phyloP scores from a whole-genome alignment of 371 early-diverging fungal species.

The Catenaria anguillulae region DNA sequence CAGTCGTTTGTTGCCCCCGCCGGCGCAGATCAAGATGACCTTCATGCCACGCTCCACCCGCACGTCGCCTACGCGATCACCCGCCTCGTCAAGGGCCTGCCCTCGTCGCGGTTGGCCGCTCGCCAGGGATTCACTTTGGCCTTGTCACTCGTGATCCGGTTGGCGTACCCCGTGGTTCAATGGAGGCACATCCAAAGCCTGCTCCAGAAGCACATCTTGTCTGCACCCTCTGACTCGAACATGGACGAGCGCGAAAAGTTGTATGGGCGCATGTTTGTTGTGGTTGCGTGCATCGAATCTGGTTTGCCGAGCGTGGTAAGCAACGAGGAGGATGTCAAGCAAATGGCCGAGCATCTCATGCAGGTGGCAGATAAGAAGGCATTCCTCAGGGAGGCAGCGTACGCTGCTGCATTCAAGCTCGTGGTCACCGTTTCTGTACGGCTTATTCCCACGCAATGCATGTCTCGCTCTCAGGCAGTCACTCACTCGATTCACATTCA shows the following conservation, averaged over 20 bases:
- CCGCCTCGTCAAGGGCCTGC: slow-evolving; percentile 5
- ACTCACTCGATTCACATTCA: no score
- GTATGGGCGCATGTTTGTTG: not conserved
- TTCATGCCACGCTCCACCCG: not conserved
- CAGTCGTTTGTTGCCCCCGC: not conserved
- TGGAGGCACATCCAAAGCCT: not conserved
- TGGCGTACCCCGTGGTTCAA: not conserved
- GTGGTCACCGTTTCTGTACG: no score
- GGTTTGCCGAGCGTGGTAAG: not conserved
- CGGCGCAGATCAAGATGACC: not conserved
- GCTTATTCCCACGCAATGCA: no score
- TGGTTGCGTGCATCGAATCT: not conserved
- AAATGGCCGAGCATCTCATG: not conserved
- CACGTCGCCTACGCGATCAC: slow-evolving; percentile 2
- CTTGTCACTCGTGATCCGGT: not conserved
- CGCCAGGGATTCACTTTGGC: slow-evolving; percentile 7
- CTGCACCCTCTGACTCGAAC: not conserved
- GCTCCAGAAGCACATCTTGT: not conserved
- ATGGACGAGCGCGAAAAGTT: not conserved
- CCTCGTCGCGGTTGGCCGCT: not conserved
- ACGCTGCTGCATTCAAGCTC: no score
- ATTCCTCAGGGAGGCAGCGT: not conserved
- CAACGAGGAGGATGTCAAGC: not conserved
- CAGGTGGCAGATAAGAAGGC: not conserved
- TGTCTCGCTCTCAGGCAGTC: no score